Conservation (phyloP, 2,329 filamentous ascomycete genomes). For the Aphanoascus verrucosus region DNA sequence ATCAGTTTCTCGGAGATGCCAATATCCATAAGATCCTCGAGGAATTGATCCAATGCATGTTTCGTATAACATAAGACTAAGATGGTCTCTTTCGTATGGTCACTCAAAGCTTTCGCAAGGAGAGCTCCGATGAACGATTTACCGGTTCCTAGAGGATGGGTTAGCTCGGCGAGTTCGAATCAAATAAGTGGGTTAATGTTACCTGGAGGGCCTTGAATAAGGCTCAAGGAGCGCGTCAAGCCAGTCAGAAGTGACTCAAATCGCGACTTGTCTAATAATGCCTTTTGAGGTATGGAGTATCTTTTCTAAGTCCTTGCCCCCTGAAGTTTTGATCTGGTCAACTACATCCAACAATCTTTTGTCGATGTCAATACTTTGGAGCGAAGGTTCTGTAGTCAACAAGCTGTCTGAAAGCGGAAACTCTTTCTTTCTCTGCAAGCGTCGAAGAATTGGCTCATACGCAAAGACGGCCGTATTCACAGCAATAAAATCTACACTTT, state of each 20-base stretch:
- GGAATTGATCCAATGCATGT: slow-evolving; percentile 55
- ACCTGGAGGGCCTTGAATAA: slow-evolving; percentile 63
- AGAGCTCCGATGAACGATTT: slow-evolving; percentile 64
- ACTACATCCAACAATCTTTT: too few relatives aligned
- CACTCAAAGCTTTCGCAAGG: slow-evolving; percentile 46
- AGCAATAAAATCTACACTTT: slow-evolving; percentile 40
- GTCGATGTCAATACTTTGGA: too few relatives aligned
- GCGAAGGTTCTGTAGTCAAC: too few relatives aligned
- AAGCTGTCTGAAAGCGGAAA: slow-evolving; percentile 44
- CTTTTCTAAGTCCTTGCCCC: too few relatives aligned
- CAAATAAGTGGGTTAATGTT: slow-evolving; percentile 17
- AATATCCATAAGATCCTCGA: slow-evolving; percentile 52
- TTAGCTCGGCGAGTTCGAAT: too few relatives aligned
- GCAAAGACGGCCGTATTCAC: slow-evolving; percentile 57
- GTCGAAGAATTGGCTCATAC: slow-evolving; percentile 53
- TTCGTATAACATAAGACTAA: slow-evolving; percentile 60
- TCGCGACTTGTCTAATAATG: slow-evolving; percentile 29
- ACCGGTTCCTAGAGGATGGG: slow-evolving; percentile 54
- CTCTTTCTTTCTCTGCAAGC: slow-evolving; percentile 45
- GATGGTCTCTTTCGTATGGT: slow-evolving; percentile 42
- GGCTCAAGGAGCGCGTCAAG: slow-evolving; percentile 42
- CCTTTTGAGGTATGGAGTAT: too few relatives aligned
- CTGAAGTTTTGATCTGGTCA: too few relatives aligned
- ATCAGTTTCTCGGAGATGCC: slow-evolving; percentile 44
- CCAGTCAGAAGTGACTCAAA: slow-evolving; percentile 44